Conservation (phyloP, 169 alveolate species). For the Pseudocohnilembus persalinus region DNA sequence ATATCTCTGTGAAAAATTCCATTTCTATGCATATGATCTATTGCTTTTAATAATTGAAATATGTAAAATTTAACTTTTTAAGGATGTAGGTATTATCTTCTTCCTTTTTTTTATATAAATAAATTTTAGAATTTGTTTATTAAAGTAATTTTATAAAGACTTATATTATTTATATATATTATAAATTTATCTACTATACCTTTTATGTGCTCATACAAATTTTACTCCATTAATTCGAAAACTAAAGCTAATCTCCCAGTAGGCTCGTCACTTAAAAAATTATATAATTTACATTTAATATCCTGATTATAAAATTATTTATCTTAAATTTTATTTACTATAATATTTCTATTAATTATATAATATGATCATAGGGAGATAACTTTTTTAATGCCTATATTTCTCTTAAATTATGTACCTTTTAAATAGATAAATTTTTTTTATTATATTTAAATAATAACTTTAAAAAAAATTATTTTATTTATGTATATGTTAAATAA, state of each 20-base stretch:
- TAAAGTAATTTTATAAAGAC: no score
- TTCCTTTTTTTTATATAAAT: not conserved
- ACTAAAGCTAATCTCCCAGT: constrained; percentile 80
- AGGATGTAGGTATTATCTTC: constrained; percentile 7
- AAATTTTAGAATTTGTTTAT: no score
- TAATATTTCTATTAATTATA: constrained; percentile 68
- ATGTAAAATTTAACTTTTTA: constrained; percentile 76
- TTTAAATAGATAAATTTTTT: no score
- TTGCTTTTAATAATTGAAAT: constrained; percentile 82
- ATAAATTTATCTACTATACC: constrained; percentile 42
- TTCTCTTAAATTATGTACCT: constrained; percentile 47
- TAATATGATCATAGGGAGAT: constrained; percentile 59
- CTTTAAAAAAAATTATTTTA: not conserved
- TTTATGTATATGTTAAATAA: not conserved
- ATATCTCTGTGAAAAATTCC: constrained; percentile 93
- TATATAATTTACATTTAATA: not conserved
- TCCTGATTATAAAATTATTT: no score
- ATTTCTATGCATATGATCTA: constrained; percentile 91
- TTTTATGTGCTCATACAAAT: constrained; percentile 80
- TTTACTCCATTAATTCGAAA: constrained; percentile 83
- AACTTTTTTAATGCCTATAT: constrained; percentile 59
- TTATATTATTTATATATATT: constrained; percentile 36
- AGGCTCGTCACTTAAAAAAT: constrained; percentile 65
- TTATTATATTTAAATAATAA: not conserved
- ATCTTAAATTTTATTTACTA: constrained; percentile 28